Percentiles rank a stretch among this genome's conserved stretches.
Evolutionary conservation across 257 asterid species (phyloP).

Genomic region (Capsicum pubescens): DNA sequence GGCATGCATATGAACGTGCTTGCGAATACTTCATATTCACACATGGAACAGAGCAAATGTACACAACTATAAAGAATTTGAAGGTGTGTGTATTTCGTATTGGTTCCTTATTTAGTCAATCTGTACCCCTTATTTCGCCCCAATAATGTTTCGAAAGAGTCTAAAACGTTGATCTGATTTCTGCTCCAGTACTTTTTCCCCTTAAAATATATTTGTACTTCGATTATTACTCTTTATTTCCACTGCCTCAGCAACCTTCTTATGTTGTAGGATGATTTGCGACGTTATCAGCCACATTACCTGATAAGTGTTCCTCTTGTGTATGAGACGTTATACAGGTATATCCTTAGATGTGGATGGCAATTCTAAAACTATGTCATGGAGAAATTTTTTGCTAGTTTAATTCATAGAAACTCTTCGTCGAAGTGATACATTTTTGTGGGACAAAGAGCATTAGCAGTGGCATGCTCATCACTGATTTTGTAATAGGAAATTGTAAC

Average conservation of each 20-base stretch:
- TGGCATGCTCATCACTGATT: not conserved
- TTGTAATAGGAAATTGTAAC: not conserved
- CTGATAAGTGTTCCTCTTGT: constrained; percentile 87
- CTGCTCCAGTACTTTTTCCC: not conserved
- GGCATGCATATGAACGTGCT: constrained; percentile 98
- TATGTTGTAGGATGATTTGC: constrained; percentile 79
- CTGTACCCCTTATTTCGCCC: not conserved
- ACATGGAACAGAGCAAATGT: constrained; percentile 72
- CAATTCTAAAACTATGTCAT: not conserved
- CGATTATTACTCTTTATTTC: not conserved
- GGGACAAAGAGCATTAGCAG: not conserved
- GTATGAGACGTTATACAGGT: constrained; percentile 91
- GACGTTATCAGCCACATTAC: constrained; percentile 78
- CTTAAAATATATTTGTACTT: not conserved
- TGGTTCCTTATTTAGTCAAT: not conserved
- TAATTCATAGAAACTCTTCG: not conserved
- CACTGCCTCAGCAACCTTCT: constrained; percentile 27
- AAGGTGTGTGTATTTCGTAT: constrained; percentile 51
- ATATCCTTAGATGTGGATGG: constrained; percentile 20
- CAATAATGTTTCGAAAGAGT: not conserved
- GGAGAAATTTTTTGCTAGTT: not conserved
- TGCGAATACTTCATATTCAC: constrained; percentile 83
- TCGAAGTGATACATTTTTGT: not conserved
- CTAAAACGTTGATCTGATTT: not conserved
- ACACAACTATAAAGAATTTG: constrained; percentile 74